A percentile compares a stretch with the other conserved stretches of the same genome.
Conservation (phyloP, 139 green algal genomes). For the Nannochloris sp. region DNA sequence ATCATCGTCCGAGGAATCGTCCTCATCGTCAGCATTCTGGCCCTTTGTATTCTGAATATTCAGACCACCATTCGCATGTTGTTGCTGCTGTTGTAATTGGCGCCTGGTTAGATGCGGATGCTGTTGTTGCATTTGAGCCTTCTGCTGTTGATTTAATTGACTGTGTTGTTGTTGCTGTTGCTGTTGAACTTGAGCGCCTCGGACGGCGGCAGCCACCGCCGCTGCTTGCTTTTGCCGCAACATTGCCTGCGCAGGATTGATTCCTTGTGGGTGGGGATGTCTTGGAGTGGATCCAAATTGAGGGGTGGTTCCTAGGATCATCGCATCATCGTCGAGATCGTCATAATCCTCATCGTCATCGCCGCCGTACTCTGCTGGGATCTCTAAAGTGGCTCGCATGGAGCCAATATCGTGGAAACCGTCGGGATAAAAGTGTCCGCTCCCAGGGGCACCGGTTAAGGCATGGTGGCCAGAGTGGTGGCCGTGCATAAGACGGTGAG, state of each 20-base stretch:
- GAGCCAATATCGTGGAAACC: slow-evolving; percentile 57
- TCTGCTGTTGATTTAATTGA: background rate
- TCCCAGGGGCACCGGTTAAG: slow-evolving; percentile 19
- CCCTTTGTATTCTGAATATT: background rate
- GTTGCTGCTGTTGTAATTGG: background rate
- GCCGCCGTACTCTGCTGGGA: slow-evolving; percentile 37
- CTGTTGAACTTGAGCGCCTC: background rate
- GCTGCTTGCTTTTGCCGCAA: background rate
- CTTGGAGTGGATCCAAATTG: slow-evolving; percentile 26
- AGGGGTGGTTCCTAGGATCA: slow-evolving; percentile 67
- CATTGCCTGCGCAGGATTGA: background rate
- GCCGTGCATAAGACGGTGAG: slow-evolving; percentile 56
- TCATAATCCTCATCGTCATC: slow-evolving; percentile 37
- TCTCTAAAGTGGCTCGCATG: slow-evolving; percentile 46
- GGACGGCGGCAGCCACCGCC: background rate
- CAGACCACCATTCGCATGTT: background rate
- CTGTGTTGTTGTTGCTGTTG: background rate
- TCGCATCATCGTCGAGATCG: slow-evolving; percentile 60
- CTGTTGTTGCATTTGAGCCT: no score
- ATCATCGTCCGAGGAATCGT: slow-evolving; percentile 13
- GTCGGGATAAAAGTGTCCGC: slow-evolving; percentile 8
- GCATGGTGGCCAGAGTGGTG: no score
- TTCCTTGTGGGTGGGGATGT: background rate
- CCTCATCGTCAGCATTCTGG: background rate
- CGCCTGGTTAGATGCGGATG: background rate